Evolutionary conservation across 1,139 yeast genomes (phyloP).

Genomic region (Kluyveromyces sp.): DNA sequence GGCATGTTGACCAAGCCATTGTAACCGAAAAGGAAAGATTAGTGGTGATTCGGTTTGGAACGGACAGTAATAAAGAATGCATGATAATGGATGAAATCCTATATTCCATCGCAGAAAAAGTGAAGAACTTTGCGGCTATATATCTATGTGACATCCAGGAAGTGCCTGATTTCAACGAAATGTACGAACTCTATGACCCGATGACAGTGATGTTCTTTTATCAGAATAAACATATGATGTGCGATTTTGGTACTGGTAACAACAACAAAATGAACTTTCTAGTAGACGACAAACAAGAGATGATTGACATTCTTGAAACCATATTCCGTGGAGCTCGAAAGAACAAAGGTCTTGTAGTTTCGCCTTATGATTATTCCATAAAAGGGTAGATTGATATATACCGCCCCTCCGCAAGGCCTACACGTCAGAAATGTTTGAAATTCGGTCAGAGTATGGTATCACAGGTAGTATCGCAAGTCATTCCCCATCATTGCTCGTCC

Average conservation of each 20-base stretch:
- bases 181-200: slow-evolving; percentile 91
- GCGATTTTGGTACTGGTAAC: slow-evolving; percentile 97
- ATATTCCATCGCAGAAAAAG: slow-evolving; percentile 71
- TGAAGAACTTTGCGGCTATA: slow-evolving; percentile 79
- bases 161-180: slow-evolving; percentile 85
- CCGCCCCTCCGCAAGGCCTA: no score
- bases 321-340: slow-evolving; percentile 85
- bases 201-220: slow-evolving; percentile 90
- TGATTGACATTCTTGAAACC: slow-evolving; percentile 86
- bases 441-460: no score
- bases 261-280: slow-evolving; percentile 85
- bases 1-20: slow-evolving; percentile 97
- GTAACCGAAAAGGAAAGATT: slow-evolving; percentile 74
- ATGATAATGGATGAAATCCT: slow-evolving; percentile 87
- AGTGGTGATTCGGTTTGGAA: slow-evolving; percentile 83
- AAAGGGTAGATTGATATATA: slow-evolving; percentile 15
- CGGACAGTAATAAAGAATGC: slow-evolving; percentile 67
- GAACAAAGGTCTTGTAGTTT: slow-evolving; percentile 85
- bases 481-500: no score
- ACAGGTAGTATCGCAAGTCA: no score
- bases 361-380: slow-evolving; percentile 45
- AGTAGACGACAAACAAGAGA: slow-evolving; percentile 74
- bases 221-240: slow-evolving; percentile 93
- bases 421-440: no score
- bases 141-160: slow-evolving; percentile 83